Evolutionary conservation across 306 rosid species (phyloP), one percentile per base, ranked within the genome.

Genomic region (Elaeagnus macrophylla): DNA sequence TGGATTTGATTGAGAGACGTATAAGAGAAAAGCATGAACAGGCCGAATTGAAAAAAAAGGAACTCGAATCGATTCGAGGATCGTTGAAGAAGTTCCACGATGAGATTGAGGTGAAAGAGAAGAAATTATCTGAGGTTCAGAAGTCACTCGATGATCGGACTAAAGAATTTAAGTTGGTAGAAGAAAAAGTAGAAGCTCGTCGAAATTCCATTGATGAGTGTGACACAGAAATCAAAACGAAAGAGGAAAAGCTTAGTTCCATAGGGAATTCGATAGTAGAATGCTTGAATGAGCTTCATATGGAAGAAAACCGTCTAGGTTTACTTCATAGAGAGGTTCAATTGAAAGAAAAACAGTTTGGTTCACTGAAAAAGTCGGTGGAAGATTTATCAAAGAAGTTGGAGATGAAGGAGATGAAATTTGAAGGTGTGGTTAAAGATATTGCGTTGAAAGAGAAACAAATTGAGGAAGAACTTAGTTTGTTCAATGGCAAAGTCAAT

Each of bases 1-100:
- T 47, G 65, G 56, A n/a, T 44, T 47, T 9, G 45, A 5, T 69
- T n/a, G 47, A 49, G 53, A 61, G 16, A 14, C 36, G 19, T 18
- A 9, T 43, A 6, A 54, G 9, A 6, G 48, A 50, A n/a, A 69
- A 32, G 47, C 41, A 36, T 6, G 35, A 38, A n/a, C 57, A 48
- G 54, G n/a, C 14, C 17, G 67, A 68, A 48, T 37, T 48, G n/a
- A 48, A 60, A 35, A 44, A 2, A 12, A 48, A 35, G 16, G 73
- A 68, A 37, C 11, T 46, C 14, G 62, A 48, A 60, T 57, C 48
- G 17, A 7, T 64, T 12, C 46, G 59, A 17, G 42, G 17, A 13
- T 43, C 50, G 10, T 46, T 54, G 44, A 56, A 50, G 53, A 69
- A 72, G 42, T 57, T 41, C 51, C 3, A 14, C 25, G 59, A 63